phyloP scores from a whole-genome alignment of 225 moss, liverwort and hornwort genomes.

The Rhytidiadelphus loreus region DNA sequence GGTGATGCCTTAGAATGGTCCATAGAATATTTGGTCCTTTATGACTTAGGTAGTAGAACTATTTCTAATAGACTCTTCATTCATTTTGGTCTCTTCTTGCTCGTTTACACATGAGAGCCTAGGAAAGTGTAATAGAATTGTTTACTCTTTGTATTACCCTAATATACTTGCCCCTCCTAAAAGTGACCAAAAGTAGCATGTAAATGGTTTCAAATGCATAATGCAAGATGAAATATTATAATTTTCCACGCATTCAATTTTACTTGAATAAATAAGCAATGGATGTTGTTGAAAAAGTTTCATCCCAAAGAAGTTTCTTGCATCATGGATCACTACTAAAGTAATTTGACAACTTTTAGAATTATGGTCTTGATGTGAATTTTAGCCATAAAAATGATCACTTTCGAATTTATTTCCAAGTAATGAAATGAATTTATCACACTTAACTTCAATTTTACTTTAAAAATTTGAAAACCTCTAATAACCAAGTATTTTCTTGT shows the following conservation, averaged over 20 bases:
- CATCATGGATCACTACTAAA: fast-evolving
- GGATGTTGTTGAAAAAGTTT: not conserved
- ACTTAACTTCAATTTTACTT: not conserved
- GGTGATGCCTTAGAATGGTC: no score
- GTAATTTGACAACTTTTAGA: no score
- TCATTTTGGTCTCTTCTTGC: no score
- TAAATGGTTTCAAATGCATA: not conserved
- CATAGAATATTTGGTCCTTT: no score
- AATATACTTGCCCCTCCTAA: not conserved
- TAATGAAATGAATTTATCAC: not conserved
- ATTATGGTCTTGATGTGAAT: not conserved
- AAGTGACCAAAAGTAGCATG: not conserved
- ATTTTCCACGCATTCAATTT: not conserved
- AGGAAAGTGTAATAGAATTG: not conserved
- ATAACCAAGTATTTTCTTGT: not conserved
- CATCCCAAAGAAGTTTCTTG: not conserved
- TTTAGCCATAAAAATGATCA: not conserved
- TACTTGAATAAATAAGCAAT: not conserved
- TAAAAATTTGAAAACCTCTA: not conserved
- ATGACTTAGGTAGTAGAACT: no score
- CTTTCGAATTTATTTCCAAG: not conserved
- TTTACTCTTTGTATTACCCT: not conserved
- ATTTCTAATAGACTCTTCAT: no score
- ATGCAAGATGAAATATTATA: not conserved
- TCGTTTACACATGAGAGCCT: not conserved